A percentile compares a stretch with the other conserved stretches of the same genome.
phyloP scores from a whole-genome alignment of 1,284 basidiomycete species.

The Tetrapyrgos nigripes region DNA sequence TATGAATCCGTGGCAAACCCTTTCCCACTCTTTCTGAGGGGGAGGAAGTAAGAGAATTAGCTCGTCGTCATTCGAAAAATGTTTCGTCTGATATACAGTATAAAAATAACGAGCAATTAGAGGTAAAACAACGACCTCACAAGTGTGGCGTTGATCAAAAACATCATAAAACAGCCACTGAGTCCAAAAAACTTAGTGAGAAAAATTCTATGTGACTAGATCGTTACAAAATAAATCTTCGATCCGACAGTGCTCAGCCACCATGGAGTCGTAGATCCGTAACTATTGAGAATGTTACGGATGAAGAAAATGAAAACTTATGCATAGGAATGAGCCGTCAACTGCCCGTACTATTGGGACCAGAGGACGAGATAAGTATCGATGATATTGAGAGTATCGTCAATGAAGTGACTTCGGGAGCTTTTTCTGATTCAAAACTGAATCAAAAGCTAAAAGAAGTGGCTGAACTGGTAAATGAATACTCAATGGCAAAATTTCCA shows the following conservation, averaged over 20 bases:
- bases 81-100: neutral
- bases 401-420: too few relatives aligned
- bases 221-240: neutral
- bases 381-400: neutral
- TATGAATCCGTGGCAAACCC: slow-evolving; percentile 6
- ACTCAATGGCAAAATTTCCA: neutral
- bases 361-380: too few relatives aligned
- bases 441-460: neutral
- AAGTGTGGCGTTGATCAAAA: too few relatives aligned
- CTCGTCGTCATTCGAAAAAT: too few relatives aligned
- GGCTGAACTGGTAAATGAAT: too few relatives aligned
- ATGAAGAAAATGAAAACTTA: neutral
- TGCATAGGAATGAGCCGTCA: slow-evolving; percentile 1
- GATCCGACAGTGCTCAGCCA: neutral
- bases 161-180: neutral
- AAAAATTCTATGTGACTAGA: neutral
- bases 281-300: too few relatives aligned
- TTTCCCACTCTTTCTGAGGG: too few relatives aligned
- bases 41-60: too few relatives aligned
- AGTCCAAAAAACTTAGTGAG: neutral
- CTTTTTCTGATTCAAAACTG: too few relatives aligned
- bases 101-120: slow-evolving; percentile 5
- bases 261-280: too few relatives aligned
- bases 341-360: slow-evolving; percentile 10
- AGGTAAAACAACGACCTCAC: neutral